Evolutionary conservation across 257 asterid species (phyloP), one percentile per base, ranked within the genome.

Genomic region (Rhazya stricta): DNA sequence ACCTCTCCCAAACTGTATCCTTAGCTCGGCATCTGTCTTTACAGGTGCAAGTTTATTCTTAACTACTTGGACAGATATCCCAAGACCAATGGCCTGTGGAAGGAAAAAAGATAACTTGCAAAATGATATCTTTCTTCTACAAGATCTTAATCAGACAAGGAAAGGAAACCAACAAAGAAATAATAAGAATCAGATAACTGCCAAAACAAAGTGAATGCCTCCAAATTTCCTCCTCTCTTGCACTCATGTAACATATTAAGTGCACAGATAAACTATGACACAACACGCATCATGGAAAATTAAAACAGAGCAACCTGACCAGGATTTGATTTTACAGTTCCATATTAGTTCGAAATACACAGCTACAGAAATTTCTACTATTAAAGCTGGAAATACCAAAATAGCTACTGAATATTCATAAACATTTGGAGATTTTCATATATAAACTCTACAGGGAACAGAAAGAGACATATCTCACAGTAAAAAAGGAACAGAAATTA

Each of bases 11-110:
- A 89, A 95, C 43, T 78, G 74, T 74, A 95, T 83, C 45, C 82
- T 84, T 73, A 95, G 68, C 56, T 92, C 94, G 25, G 99, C 94
- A 77, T 89, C 88, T 66, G 86, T 79, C 87, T 85, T 86, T 29
- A 91, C 81, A 67, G 94, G 98, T 27, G 98, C 96, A 41, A 95
- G 86, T 83, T 95, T 95, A 69, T 95, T 95, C 79, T 95, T 95
- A 23, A 95, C 86, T 5, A 95, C 98, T 81, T 89, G 90, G 79
- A 89, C 94, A 10, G 88, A 82, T 48, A 95, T 82, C 69, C 83
- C 90, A 80, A 92, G 97, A 77, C 99, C 99, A 36, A 87, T 88
- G 77, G 91, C 94, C 99, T 95, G 89, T 27, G 72, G 53, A 73
- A 45, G 25, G 42, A 5, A 78, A n/a, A 72, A 62, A 77, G 48